These are phyloP conservation scores for Zygosaccharomyces sapae DNA, from an alignment of 1,139 yeast genomes.

Conservation along the genomic window DNA sequence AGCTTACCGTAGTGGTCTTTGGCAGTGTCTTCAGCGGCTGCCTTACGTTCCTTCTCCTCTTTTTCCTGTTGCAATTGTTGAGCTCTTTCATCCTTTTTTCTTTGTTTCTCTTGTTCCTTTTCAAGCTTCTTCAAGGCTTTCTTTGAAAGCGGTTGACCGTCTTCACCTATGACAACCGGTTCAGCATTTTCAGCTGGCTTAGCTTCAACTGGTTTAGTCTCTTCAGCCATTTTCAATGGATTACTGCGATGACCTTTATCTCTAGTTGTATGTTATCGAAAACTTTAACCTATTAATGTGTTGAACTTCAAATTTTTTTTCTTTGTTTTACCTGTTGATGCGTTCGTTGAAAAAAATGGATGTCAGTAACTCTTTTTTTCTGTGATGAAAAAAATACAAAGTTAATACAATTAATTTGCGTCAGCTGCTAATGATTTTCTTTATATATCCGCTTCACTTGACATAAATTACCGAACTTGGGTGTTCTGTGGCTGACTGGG, in stretches of 20 bases:
- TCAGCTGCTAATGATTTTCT: too few species aligned
- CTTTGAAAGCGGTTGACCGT: constrained; percentile 92
- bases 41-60: constrained; percentile 56
- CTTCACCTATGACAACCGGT: constrained; percentile 53
- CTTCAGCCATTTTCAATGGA: constrained; percentile 4
- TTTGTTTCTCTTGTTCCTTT: constrained; percentile 88
- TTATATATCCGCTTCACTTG: too few species aligned
- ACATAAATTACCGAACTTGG: too few species aligned
- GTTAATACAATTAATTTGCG: too few species aligned
- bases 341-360: too few species aligned
- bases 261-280: background rate
- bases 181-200: constrained; percentile 10
- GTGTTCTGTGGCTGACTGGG: too few species aligned
- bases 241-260: background rate
- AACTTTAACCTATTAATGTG: background rate
- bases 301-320: background rate
- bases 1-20: constrained; percentile 83
- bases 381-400: too few species aligned
- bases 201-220: constrained; percentile 4
- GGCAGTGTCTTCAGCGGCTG: constrained; percentile 76
- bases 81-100: constrained; percentile 89
- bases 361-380: too few species aligned
- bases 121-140: constrained; percentile 92
- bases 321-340: background rate
- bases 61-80: constrained; percentile 81